Conservation (phyloP, 208 protist species). For the Leishmania guyanensis region DNA sequence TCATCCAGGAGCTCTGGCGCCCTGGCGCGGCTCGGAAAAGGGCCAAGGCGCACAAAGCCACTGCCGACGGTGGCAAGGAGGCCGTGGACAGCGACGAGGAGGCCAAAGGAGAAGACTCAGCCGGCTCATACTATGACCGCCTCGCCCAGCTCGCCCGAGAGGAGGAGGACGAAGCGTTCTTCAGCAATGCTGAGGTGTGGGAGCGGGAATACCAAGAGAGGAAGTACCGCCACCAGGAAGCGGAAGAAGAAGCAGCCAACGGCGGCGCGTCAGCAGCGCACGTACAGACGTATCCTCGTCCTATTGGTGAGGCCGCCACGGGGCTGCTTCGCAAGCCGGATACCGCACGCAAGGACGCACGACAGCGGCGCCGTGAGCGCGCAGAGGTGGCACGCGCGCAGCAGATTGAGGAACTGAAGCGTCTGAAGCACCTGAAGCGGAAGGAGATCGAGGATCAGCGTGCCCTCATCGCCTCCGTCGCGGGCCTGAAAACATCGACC, state of each 20-base stretch:
- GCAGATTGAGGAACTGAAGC: slow-evolving; percentile 86
- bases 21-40: slow-evolving; percentile 15
- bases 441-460: slow-evolving; percentile 88
- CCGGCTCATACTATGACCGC: slow-evolving; percentile 43
- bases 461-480: slow-evolving; percentile 78
- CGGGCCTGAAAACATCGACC: slow-evolving; percentile 5
- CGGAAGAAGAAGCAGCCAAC: slow-evolving; percentile 43
- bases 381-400: slow-evolving; percentile 63
- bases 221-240: slow-evolving; percentile 88
- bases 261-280: slow-evolving; percentile 48
- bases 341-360: slow-evolving; percentile 80
- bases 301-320: slow-evolving; percentile 64
- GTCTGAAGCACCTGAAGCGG: slow-evolving; percentile 90
- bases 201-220: slow-evolving; percentile 85
- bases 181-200: slow-evolving; percentile 81
- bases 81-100: slow-evolving; percentile 8
- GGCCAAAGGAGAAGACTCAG: slow-evolving; percentile 27
- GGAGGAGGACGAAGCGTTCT: slow-evolving; percentile 87
- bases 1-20: slow-evolving; percentile 77
- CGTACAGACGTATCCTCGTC: slow-evolving; percentile 82
- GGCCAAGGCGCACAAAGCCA: neutral
- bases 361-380: slow-evolving; percentile 74
- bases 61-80: neutral
- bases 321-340: slow-evolving; percentile 76
- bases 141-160: slow-evolving; percentile 71